These are phyloP conservation scores for Pholiota molesta DNA, from an alignment of 768 basidiomycete species.

Conservation along the genomic window DNA sequence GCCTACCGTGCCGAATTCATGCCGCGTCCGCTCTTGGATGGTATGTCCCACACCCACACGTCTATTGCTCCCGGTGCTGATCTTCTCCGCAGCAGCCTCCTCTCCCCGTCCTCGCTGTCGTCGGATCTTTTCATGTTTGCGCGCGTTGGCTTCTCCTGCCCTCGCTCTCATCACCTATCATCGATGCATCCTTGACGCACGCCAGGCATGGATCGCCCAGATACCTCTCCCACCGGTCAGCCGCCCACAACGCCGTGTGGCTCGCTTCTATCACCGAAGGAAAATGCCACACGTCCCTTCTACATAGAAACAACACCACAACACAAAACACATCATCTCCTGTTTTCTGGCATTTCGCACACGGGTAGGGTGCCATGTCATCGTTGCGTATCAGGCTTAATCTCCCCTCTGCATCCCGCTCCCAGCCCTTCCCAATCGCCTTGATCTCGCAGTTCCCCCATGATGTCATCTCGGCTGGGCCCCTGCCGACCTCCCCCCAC, in stretches of 20 bases:
- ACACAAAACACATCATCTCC: conserved; percentile 7
- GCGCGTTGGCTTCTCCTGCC: conserved; percentile 6
- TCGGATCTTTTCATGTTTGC: conserved; percentile 22
- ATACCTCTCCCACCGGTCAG: conserved; percentile 7
- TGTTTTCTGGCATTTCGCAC: conserved; percentile 8
- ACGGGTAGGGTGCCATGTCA: conserved; percentile 16
- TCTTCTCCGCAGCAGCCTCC: conserved; percentile 29
- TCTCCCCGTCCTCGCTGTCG: conserved; percentile 18
- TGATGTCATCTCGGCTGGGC: conserved; percentile 15
- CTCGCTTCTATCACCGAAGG: conserved; percentile 19
- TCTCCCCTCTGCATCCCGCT: conserved; percentile 2
- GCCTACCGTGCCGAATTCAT: conserved; percentile 18
- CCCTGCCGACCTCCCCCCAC: neutral
- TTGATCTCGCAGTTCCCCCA: conserved; percentile 11
- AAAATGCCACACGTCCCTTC: conserved; percentile 7
- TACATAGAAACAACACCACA: conserved; percentile 13
- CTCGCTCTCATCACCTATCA: conserved; percentile 16
- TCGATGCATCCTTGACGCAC: conserved; percentile 20
- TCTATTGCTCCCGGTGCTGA: conserved; percentile 25
- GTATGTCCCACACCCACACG: conserved; percentile 25
- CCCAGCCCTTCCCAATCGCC: conserved; percentile 3
- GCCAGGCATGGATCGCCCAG: conserved; percentile 10
- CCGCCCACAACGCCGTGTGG: conserved; percentile 15
- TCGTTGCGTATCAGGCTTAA: conserved; percentile 9
- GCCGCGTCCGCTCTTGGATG: conserved; percentile 18